These are phyloP conservation scores for Bryopsis sp. DNA, from an alignment of 139 green algal species.

Conservation along the genomic window DNA sequence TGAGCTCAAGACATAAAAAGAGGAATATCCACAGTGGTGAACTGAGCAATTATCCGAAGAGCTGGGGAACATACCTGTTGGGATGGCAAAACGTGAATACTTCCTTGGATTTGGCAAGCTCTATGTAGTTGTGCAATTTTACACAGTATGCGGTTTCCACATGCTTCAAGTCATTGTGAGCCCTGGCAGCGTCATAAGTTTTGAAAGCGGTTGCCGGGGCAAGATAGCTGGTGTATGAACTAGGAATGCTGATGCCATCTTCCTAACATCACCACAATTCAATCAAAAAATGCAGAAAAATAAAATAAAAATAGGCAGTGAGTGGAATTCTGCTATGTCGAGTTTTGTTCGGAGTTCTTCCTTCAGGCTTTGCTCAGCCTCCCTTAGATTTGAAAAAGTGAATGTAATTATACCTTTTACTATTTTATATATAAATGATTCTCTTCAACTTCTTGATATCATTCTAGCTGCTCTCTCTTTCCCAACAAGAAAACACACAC, in stretches of 20 bases:
- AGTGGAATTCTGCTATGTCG: too few relatives aligned
- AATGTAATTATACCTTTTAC: too few relatives aligned
- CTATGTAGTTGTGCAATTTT: conserved; percentile 66
- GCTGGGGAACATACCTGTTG: conserved; percentile 33
- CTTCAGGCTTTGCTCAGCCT: too few relatives aligned
- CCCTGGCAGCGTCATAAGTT: conserved; percentile 63
- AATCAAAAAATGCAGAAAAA: not conserved
- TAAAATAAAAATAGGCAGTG: too few relatives aligned
- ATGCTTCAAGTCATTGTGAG: conserved; percentile 70
- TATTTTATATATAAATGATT: too few relatives aligned
- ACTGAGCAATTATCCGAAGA: conserved; percentile 4
- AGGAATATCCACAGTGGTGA: too few relatives aligned
- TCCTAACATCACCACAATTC: not conserved
- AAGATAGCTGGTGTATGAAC: conserved; percentile 64
- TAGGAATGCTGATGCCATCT: conserved; percentile 49
- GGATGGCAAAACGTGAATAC: conserved; percentile 92
- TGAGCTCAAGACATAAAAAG: too few relatives aligned
- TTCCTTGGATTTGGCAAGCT: conserved; percentile 41
- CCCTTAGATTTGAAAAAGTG: too few relatives aligned
- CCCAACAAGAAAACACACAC: too few relatives aligned
- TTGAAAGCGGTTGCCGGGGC: conserved; percentile 75
- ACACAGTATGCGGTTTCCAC: conserved; percentile 95
- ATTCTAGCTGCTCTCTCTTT: too few relatives aligned
- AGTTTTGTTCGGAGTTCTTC: too few relatives aligned
- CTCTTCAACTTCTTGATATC: too few relatives aligned